Evolutionary conservation across 805 yeast species (phyloP).

Genomic region (Blastobotrys terrestris): DNA sequence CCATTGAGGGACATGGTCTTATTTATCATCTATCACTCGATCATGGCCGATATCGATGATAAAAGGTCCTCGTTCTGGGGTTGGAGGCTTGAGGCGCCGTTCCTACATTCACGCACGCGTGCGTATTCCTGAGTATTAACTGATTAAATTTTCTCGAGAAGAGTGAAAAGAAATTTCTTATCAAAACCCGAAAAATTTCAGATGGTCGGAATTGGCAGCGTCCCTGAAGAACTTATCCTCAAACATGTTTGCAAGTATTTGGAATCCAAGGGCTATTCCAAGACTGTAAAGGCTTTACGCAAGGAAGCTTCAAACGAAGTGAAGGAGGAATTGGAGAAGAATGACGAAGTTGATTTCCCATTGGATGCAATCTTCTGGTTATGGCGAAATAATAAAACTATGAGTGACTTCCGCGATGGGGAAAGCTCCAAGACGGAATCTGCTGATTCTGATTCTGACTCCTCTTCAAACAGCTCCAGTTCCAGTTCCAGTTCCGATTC

Average conservation of each 20-base stretch:
- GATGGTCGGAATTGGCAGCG: background rate
- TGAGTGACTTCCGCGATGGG: conserved; percentile 16
- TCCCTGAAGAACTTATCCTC: background rate
- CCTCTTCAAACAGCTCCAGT: conserved; percentile 21
- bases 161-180: background rate
- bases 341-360: conserved; percentile 18
- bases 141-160: background rate
- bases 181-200: background rate
- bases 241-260: conserved; percentile 29
- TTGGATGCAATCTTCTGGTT: conserved; percentile 27
- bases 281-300: conserved; percentile 29
- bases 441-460: conserved; percentile 22
- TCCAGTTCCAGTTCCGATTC: conserved; percentile 24
- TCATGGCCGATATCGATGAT: no score
- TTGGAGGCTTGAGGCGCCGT: no score
- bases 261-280: conserved; percentile 24
- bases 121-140: background rate
- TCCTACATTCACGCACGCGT: background rate
- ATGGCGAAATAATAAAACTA: conserved; percentile 25
- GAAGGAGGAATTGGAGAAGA: conserved; percentile 19
- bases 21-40: no score
- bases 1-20: no score
- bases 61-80: no score
- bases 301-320: conserved; percentile 21
- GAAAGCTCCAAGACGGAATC: conserved; percentile 20